These are phyloP conservation scores for Phialophora verrucosa DNA, from an alignment of 2,329 filamentous ascomycete genomes.

Conservation along the genomic window DNA sequence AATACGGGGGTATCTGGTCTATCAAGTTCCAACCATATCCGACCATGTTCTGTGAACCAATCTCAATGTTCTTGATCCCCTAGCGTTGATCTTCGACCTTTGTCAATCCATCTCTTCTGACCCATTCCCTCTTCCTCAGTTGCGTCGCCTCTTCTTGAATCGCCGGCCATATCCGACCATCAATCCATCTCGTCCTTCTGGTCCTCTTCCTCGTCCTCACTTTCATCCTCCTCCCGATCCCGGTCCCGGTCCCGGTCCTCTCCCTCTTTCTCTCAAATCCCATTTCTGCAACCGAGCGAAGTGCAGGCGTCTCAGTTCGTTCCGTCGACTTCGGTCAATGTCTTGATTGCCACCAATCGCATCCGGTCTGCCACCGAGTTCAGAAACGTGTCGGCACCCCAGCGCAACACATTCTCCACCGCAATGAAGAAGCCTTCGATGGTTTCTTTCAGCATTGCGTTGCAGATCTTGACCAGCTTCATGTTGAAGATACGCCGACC, in stretches of 20 bases:
- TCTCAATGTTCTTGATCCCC: conserved; percentile 5
- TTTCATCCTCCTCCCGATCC: not conserved
- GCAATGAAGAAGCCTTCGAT: conserved; percentile 24
- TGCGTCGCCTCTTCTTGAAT: conserved; percentile 4
- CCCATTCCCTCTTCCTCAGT: conserved; percentile 1
- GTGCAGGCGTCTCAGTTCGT: conserved; percentile 7
- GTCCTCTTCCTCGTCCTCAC: not conserved
- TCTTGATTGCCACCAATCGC: conserved; percentile 4
- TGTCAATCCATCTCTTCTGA: conserved; percentile 2
- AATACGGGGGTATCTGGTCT: conserved; percentile 1
- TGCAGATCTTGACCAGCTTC: conserved; percentile 26
- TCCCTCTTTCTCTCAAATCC: not conserved
- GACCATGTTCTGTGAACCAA: conserved; percentile 5
- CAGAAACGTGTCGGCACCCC: conserved; percentile 29
- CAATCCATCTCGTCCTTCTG: conserved; percentile 1
- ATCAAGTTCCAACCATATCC: conserved; percentile 5
- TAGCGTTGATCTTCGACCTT: not conserved
- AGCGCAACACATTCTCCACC: conserved; percentile 25
- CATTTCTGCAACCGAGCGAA: conserved; percentile 3
- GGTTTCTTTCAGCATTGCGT: conserved; percentile 18
- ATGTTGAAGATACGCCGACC: conserved; percentile 23
- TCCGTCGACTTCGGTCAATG: conserved; percentile 5
- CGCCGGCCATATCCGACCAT: conserved; percentile 1
- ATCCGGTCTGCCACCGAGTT: conserved; percentile 31
- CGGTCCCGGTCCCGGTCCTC: conserved; percentile 3